Evolutionary conservation across 306 rosid genomes (phyloP).

Genomic region (peach (Prunus persica)): Prunus_persica_NCBIv2 NC_034013.1:857501-858000

Average conservation of each 20-base stretch:
- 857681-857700: conserved; percentile 16
- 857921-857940: too few relatives aligned
- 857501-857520: neutral
- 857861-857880: too few relatives aligned
- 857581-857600: conserved; percentile 44
- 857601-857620: conserved; percentile 94
- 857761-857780: neutral
- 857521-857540: conserved; percentile 67
- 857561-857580: conserved; percentile 89
- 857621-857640: conserved; percentile 89
- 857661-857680: conserved; percentile 47
- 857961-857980: too few relatives aligned
- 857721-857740: conserved; percentile 5
- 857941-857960: too few relatives aligned
- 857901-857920: too few relatives aligned
- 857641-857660: conserved; percentile 95
- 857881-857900: too few relatives aligned
- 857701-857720: conserved; percentile 10
- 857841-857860: too few relatives aligned
- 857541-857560: conserved; percentile 94
- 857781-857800: neutral
- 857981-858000: too few relatives aligned
- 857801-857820: too few relatives aligned
- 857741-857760: neutral
- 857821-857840: too few relatives aligned